phyloP scores from a whole-genome alignment of 306 rosid species.

The Fragaria vesca region DNA sequence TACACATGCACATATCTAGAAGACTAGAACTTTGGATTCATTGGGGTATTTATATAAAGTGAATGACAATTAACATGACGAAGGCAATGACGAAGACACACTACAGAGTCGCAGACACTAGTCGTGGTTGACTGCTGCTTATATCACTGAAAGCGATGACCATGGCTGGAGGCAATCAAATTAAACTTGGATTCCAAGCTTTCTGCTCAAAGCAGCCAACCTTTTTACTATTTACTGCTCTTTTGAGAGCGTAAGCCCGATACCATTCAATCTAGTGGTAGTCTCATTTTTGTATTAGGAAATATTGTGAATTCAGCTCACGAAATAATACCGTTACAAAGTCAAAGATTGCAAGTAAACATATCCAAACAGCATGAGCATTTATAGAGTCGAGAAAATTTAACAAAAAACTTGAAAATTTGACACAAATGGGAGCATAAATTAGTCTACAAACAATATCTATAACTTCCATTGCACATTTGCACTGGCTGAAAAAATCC shows the following conservation, averaged over 20 bases:
- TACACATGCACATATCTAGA: neutral
- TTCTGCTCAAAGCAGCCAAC: no score
- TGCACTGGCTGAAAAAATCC: neutral
- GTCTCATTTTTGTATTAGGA: no score
- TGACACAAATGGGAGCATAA: neutral
- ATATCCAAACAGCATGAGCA: neutral
- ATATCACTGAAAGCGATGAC: neutral
- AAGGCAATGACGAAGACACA: neutral
- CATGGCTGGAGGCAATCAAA: neutral
- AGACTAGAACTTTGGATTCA: neutral
- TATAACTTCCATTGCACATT: neutral
- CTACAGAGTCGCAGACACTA: neutral
- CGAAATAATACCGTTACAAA: no score
- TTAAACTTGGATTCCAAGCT: neutral
- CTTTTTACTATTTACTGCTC: no score
- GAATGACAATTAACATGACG: neutral
- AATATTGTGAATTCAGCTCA: no score
- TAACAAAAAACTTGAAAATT: neutral
- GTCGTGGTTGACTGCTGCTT: neutral
- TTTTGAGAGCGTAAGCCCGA: no score
- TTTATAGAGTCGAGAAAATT: neutral
- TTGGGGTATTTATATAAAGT: neutral
- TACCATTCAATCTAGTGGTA: no score
- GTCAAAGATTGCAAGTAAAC: no score
- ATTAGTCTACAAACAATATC: slow-evolving; percentile 10